Base-by-base conservation (phyloP, 352 stramenopile species). In the Chloridella minuta region DNA sequence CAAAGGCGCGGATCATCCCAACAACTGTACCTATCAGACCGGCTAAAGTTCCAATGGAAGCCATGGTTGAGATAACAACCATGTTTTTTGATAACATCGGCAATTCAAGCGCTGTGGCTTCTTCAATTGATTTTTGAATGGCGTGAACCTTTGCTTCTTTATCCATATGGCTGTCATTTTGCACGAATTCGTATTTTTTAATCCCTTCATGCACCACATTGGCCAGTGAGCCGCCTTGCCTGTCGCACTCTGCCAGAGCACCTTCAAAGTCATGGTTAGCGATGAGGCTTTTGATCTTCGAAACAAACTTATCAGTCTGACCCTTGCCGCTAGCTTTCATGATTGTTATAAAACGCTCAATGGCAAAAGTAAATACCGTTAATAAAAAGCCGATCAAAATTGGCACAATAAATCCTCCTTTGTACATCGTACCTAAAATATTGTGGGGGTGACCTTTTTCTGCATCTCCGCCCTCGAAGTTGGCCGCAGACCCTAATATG, bases 381-480 rank as follows among this genome's bases (percentile, higher is more conserved):
- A 66, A 66, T 66, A 66, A 66, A n/a, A 66, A 66, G n/a, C 40
- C 40, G n/a, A 66, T 66, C n/a, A 66, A 66, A n/a, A 66, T 66
- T 18, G 40, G 40, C 40, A 66, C 40, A n/a, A 66, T 66, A 66
- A 66, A 66, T 18, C 40, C 40, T 66, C 40, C 40, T n/a, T 18
- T 66, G 40, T 66, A 66, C 40, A 66, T 66, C 10, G 40, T 66
- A 18, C 40, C 40, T 18, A 66, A n/a, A 66, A 66, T 66, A n/a
- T 66, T 66, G n/a, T 18, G 10, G 10, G 40, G 40, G 10, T 66
- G 10, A n/a, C n/a, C 10, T n/a, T 10, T 18, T 66, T 66, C 40
- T 10, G 10, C 10, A 66, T n/a, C n/a, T 18, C 40, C 40, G n/a
- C 40, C 40, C n/a, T 66, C 40, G n/a, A 66, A 66, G n/a, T 66